Percentiles rank a stretch among this genome's conserved stretches.
phyloP scores from a whole-genome alignment of 768 basidiomycete genomes.

The Calocybe gangraenosa region DNA sequence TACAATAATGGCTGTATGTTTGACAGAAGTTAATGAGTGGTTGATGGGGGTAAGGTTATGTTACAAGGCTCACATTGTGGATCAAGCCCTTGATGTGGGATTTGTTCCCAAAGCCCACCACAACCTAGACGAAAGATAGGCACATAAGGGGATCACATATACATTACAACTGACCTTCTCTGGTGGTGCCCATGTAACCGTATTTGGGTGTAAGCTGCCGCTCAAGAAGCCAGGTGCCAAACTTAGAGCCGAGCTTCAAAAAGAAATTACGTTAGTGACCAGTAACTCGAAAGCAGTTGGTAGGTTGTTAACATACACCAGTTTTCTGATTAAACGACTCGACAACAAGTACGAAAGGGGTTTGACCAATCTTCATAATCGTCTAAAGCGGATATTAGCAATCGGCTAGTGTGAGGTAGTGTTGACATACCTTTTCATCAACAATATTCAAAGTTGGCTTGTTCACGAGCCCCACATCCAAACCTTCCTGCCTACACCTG shows the following conservation, averaged over 20 bases:
- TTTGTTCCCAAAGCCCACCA: constrained; percentile 78
- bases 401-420: too few species aligned
- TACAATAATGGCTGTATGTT: constrained; percentile 39
- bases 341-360: constrained; percentile 77
- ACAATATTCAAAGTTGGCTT: constrained; percentile 81
- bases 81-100: constrained; percentile 78
- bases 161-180: constrained; percentile 49
- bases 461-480: constrained; percentile 84
- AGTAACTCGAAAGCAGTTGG: too few species aligned
- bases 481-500: constrained; percentile 61
- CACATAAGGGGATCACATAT: constrained; percentile 2
- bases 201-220: constrained; percentile 77
- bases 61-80: constrained; percentile 57
- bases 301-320: constrained; percentile 38
- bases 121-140: constrained; percentile 29
- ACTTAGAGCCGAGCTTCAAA: constrained; percentile 68
- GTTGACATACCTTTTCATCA: constrained; percentile 61
- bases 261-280: too few species aligned
- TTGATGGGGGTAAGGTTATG: constrained; percentile 1
- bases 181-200: constrained; percentile 74
- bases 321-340: constrained; percentile 90
- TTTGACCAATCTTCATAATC: constrained; percentile 67
- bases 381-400: constrained; percentile 26
- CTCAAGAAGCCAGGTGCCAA: constrained; percentile 84
- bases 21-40: not conserved